Percentiles rank a stretch among this genome's conserved stretches.
Evolutionary conservation across 2,329 filamentous ascomycete genomes (phyloP).

Genomic region (Fusarium tricinctum): DNA sequence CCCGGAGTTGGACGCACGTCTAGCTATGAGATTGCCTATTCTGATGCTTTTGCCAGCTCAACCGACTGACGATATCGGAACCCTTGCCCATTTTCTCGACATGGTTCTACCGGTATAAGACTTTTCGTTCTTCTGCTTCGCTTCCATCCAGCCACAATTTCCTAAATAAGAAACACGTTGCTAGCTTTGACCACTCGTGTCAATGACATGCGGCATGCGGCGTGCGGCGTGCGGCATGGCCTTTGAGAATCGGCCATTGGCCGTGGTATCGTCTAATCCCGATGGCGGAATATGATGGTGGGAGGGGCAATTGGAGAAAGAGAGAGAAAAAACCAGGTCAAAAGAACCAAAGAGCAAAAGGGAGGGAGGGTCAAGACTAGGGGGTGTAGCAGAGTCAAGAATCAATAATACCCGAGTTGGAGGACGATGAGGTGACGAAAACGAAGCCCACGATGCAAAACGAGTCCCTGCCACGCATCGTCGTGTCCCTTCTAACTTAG

Average conservation of each 20-base stretch:
- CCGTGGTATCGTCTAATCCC: slow-evolving; percentile 30
- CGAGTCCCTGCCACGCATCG: slow-evolving; percentile 29
- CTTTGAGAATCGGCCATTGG: slow-evolving; percentile 31
- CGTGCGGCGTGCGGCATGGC: slow-evolving; percentile 10
- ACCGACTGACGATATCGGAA: slow-evolving; percentile 28
- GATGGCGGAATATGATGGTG: slow-evolving; percentile 36
- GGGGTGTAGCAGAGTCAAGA: slow-evolving; percentile 27
- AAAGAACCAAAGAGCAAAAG: not conserved
- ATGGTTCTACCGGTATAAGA: slow-evolving; percentile 5
- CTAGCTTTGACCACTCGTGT: slow-evolving; percentile 31
- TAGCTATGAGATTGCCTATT: slow-evolving; percentile 29
- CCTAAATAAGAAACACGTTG: slow-evolving; percentile 38
- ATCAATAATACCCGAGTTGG: not conserved
- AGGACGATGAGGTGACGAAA: slow-evolving; percentile 4
- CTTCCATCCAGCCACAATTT: slow-evolving; percentile 18
- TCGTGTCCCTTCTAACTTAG: not conserved
- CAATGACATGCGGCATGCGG: slow-evolving; percentile 15
- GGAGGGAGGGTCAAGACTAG: slow-evolving; percentile 24
- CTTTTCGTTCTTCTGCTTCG: slow-evolving; percentile 17
- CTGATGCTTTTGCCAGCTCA: slow-evolving; percentile 7
- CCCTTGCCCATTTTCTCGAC: slow-evolving; percentile 10
- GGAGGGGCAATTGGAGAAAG: slow-evolving; percentile 41
- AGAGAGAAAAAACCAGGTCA: not conserved
- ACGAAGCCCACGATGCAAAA: slow-evolving; percentile 37
- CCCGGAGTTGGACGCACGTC: slow-evolving; percentile 28